Base-by-base conservation (phyloP, 768 basidiomycete species). In the Tricholoma saponaceum region DNA sequence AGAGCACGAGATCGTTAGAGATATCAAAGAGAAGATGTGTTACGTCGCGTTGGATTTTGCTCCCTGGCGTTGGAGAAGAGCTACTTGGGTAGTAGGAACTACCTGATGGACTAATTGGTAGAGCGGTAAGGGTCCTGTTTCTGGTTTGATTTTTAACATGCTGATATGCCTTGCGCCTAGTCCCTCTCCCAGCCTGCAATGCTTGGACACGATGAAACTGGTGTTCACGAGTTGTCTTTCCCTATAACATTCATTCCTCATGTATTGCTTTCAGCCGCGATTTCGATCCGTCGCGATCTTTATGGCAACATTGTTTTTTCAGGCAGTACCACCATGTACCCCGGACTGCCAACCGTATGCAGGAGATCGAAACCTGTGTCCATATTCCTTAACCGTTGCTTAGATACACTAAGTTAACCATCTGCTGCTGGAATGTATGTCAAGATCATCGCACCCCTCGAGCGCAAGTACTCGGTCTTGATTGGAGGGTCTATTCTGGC, bases 21-120 rank as follows among this genome's bases (percentile, higher is more conserved):
- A 96, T 73, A 95, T 97, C 81, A 97, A 97, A 81, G 92, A 94
- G 83, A 94, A 93, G 81, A 84, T 95, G 28, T 95, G 93, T 74
- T 95, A 95, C 70, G 93, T 96, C 62, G 93, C 93, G 35, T 83
- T 95, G 60, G 93, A 95, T 74, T 95, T 95, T 64, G 92, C 69
- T 90, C 88, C 18, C 92, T 90, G 47, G 84, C 90, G 37, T 80
- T 95, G 52, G 94, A 95, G 79, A 96, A 95, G 83, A 89, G 83
- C 67, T 96, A 95, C 70, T n/a, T n/a, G n/a, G n/a, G n/a, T n/a
- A n/a, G n/a, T n/a, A n/a, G n/a, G 94, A 96, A 72, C 81, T 95
- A 58, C 82, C 82, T 72, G 94, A 97, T 69, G 94, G 94, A 56
- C 94, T 91, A 66, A 91, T 95, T 67, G 92, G 92, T 55, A 92